Conservation (phyloP, 192 early-diverging fungal genomes). For the Irineochytrium annulatum region DNA sequence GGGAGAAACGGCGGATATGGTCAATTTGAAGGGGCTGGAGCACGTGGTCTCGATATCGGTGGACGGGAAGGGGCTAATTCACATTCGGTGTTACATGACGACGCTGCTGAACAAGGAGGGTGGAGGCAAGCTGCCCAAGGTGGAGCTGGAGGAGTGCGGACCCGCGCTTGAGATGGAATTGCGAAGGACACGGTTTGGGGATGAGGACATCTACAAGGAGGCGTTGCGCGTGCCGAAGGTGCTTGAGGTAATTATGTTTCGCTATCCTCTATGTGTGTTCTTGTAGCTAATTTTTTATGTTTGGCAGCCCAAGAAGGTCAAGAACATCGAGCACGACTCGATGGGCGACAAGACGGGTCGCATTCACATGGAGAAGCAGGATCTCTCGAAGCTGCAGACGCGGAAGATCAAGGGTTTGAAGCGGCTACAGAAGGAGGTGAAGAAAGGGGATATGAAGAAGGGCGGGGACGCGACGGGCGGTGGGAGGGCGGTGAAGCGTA, state of each 20-base stretch:
- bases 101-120: slow-evolving; percentile 75
- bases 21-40: slow-evolving; percentile 84
- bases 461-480: too few species aligned
- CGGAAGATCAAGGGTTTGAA: slow-evolving; percentile 99
- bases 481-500: too few species aligned
- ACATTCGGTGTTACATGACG: slow-evolving; percentile 78
- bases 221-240: slow-evolving; percentile 84
- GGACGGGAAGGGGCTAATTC: slow-evolving; percentile 64
- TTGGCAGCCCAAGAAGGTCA: slow-evolving; percentile 71
- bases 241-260: slow-evolving; percentile 67
- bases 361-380: slow-evolving; percentile 88
- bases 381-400: slow-evolving; percentile 89
- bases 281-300: slow-evolving; percentile 6
- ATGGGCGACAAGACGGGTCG: slow-evolving; percentile 89
- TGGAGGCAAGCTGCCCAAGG: slow-evolving; percentile 77
- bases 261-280: too few species aligned
- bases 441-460: slow-evolving; percentile 31
- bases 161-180: slow-evolving; percentile 78
- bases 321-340: slow-evolving; percentile 88
- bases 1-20: slow-evolving; percentile 67
- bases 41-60: slow-evolving; percentile 84
- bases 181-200: slow-evolving; percentile 67
- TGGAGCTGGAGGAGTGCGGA: slow-evolving; percentile 93
- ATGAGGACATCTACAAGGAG: slow-evolving; percentile 77
- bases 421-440: slow-evolving; percentile 42